phyloP scores from a whole-genome alignment of 257 asterid genomes.

The Nicotiana obtusifolia region DNA sequence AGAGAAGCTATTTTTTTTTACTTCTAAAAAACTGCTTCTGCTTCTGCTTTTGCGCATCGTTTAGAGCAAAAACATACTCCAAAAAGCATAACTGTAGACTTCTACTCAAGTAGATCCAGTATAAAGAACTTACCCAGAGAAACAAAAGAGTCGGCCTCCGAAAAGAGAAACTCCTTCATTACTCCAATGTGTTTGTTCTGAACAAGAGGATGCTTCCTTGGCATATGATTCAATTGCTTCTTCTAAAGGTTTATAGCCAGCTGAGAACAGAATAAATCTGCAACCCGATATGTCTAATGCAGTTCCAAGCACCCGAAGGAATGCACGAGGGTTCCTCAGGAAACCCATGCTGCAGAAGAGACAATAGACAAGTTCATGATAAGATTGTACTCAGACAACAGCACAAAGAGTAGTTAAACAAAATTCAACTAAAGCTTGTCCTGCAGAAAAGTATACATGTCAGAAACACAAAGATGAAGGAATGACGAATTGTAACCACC shows the following conservation, averaged over 20 bases:
- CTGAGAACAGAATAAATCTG: constrained; percentile 68
- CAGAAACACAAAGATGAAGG: neutral
- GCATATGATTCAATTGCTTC: constrained; percentile 46
- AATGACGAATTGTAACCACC: neutral
- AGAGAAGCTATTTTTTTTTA: too few relatives aligned
- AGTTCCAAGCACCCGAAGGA: constrained; percentile 46
- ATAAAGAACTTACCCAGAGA: constrained; percentile 60
- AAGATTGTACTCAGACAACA: neutral
- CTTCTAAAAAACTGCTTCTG: too few relatives aligned
- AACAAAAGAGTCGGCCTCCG: constrained; percentile 62
- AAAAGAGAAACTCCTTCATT: constrained; percentile 55
- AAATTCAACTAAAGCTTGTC: neutral
- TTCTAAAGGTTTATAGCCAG: constrained; percentile 80
- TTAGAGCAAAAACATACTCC: constrained; percentile 1
- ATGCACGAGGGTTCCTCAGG: constrained; percentile 46
- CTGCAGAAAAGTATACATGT: neutral
- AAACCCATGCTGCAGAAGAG: constrained; percentile 81
- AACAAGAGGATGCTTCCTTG: constrained; percentile 32
- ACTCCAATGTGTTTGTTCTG: constrained; percentile 35
- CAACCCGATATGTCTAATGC: constrained; percentile 45
- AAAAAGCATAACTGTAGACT: neutral
- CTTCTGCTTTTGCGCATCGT: neutral
- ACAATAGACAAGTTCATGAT: constrained; percentile 7
- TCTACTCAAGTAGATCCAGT: neutral
- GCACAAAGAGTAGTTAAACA: neutral